Base-by-base conservation (phyloP, 306 rosid genomes). In the Inga leiocalycina region DNA sequence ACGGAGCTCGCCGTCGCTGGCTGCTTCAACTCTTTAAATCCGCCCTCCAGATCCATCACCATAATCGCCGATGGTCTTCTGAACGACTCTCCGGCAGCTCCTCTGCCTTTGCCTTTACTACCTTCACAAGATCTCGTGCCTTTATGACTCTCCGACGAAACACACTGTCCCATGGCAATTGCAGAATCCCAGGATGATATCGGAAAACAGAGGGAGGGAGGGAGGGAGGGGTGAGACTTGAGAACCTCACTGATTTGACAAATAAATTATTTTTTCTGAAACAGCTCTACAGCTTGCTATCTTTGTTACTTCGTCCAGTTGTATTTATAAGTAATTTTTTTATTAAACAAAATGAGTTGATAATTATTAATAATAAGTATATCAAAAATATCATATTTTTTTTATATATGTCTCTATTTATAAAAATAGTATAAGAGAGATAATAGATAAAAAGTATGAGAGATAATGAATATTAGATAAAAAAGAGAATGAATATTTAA, bases 121-220 rank as follows among this genome's bases (percentile, higher is more conserved):
- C 52, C 35, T 69, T 39, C 49, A 3, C 11, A 3, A 52, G 72
- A 15, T 61, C 32, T 74, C 17, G 19, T 32, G 15, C 12, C 14
- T 19, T 45, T 22, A 8, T n/a, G 0, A 62, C 81, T 56, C 45
- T 64, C 82, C 64, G 88, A 70, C 24, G 97, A 92, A 72, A 77
- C 87, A 56, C 93, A 90, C 30, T 20, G 83, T 22, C 98, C 98
- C 96, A 94, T 93, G 62, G 52, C 37, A 66, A 37, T 93, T 67
- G 43, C 37, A 59, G 37, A 8, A 44, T 4, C 16, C 4, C 4
- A 3, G 37, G 46, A 9, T 20, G 64, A 20, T 56, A 6, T 1
- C 22, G 59, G 22, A 49, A 19, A 14, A 16, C 3, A 52, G 62
- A 41, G 73, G 45, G 76, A 45, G 78, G 48, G 61, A 34, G 37